Base-by-base conservation (phyloP, 1,139 yeast species). In the Candida mesenterica region DNA sequence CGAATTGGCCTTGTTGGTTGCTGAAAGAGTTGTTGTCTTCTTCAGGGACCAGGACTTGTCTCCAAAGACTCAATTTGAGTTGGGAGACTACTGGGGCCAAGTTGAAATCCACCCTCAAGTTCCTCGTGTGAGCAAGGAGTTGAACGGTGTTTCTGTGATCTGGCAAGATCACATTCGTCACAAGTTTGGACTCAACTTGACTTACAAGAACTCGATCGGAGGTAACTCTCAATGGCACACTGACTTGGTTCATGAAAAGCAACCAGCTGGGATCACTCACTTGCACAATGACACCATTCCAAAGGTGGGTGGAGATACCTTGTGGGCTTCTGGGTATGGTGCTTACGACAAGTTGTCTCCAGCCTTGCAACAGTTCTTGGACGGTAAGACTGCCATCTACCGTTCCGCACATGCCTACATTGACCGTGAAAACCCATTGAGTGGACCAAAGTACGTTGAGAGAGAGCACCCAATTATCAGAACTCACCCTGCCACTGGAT, bases 401-500 rank as follows among this genome's bases (percentile, higher is more conserved):
- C 49, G 58, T 27, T 68, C 75, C 16, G 71, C 72, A 5, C 74
- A 71, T 41, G 44, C 46, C 12, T 70, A 70, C 44, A 40, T 68
- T 34, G 73, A 68, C 48, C 52, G 71, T 32, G 52, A 49, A 44
- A 67, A 71, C 45, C 72, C 74, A 24, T 57, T 71, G 38, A 47
- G 55, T 29, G 75, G 75, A 9, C 68, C 72, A 16, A 61, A 59
- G 49, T 50, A 40, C 36, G 52, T 69, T 34, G 73, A 67, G 40
- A 60, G 74, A 45, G 62, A 56, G 36, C 78, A 72, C 46, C 77
- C 77, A 2, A 26, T 73, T 15, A 62, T 73, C 20, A 62, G 76
- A 53, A 72, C 77, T 2, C 75, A 72, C 43, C 79, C 79, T 13
- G 75, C 68, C n/a, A 73, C 79, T 22, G 77, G 77, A 3, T 71